Base-by-base conservation (phyloP, 1,139 yeast species). In the Citeromyces hawaiiensis region DNA sequence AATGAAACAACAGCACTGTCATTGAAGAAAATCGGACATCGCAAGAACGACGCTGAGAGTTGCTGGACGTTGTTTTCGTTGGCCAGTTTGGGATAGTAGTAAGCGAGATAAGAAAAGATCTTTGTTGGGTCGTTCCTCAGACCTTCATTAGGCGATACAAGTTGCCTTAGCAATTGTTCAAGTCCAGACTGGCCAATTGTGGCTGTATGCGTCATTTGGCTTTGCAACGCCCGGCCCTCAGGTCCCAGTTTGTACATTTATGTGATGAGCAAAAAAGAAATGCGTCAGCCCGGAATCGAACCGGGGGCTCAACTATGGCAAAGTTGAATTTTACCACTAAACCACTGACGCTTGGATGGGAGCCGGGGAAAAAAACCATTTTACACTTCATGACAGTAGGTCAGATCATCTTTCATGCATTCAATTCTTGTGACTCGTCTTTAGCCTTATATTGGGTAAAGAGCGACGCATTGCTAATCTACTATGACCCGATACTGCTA, bases 81-180 rank as follows among this genome's bases (percentile, higher is more conserved):
- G 50, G 76, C 77, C 36, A 82, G 61, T 33, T 65, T 69, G 1
- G 91, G 87, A 32, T 79, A 56, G 50, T 76, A 76, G 49, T 76
- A 73, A 37, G 69, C 76, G 9, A 75, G 47, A 47, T 73, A 72
- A 1, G 82, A 76, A 33, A 77, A 52, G 2, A 68, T 47, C 40
- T 65, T 61, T 30, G 54, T 48, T 3, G 64, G 55, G 0, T 67
- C 55, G 3, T 63, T 51, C 11, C 54, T 54, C 3, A 59, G 48
- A 19, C 14, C 50, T 17, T 35, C 36, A 18, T 50, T 0, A 76
- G 75, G 42, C 58, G 54, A 23, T 68, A 47, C 38, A 11, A 72
- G 50, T 30, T 71, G 72, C 47, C 68, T 51, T 14, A 72, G 55
- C 32, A 73, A 48, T 44, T 55, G 68, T 50, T 73, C 80, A 36